Conservation (phyloP, 1,284 basidiomycete species). For the Malassezia vespertilionis region DNA sequence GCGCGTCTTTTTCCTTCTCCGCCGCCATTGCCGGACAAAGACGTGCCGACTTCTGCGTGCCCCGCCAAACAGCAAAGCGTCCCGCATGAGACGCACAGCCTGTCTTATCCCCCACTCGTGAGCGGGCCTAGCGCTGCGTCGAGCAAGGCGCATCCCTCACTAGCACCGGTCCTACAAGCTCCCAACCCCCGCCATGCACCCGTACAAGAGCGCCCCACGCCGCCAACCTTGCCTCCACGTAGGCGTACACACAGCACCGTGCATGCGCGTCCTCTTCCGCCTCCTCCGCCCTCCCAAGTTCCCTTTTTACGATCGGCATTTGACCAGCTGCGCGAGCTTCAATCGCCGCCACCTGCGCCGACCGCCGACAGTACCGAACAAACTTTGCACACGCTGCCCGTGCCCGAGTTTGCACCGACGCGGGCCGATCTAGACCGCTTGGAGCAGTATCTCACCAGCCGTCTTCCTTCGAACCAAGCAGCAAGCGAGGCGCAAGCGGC, state of each 20-base stretch:
- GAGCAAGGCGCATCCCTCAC: no score
- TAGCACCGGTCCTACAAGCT: no score
- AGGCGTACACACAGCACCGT: neutral
- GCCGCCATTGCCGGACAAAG: no score
- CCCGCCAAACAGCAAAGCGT: no score
- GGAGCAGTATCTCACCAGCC: neutral
- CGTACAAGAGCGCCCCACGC: neutral
- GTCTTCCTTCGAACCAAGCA: neutral
- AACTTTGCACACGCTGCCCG: no score
- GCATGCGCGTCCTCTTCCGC: conserved; percentile 1
- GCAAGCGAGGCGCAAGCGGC: neutral
- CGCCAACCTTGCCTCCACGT: neutral
- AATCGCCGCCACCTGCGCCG: neutral
- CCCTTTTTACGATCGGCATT: conserved; percentile 4
- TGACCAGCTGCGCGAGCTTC: conserved; percentile 7
- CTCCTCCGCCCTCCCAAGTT: conserved; percentile 12
- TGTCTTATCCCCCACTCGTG: no score
- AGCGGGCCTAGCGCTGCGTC: neutral
- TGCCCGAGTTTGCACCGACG: no score
- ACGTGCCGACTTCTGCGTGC: no score
- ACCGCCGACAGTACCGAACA: neutral
- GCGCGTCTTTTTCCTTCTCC: no score
- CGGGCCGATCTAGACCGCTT: conserved; percentile 1
- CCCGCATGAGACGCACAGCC: no score
- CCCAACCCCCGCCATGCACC: no score